These are phyloP conservation scores for Lathyrus tuberosus DNA, from an alignment of 306 rosid genomes.

Conservation along the genomic window DNA sequence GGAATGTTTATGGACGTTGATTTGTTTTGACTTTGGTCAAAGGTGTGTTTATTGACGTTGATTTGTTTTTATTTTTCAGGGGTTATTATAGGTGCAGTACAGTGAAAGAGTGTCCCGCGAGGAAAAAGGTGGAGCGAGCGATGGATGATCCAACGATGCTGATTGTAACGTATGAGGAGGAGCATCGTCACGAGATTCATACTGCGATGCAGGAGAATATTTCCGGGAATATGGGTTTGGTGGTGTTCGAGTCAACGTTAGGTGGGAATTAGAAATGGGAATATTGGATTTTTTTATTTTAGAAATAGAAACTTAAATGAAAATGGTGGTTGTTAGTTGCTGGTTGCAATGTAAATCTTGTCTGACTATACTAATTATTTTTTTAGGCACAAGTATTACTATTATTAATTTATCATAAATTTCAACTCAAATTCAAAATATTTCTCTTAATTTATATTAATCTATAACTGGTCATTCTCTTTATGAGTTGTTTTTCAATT, in stretches of 20 bases:
- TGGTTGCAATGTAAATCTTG: not conserved
- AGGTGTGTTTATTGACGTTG: slow-evolving; percentile 20
- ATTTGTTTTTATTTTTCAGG: slow-evolving; percentile 37
- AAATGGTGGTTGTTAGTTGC: not conserved
- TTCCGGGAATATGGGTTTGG: slow-evolving; percentile 55
- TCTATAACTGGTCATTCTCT: too few relatives aligned
- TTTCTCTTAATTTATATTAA: too few relatives aligned
- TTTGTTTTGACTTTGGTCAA: slow-evolving; percentile 22
- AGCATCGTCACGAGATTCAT: slow-evolving; percentile 65
- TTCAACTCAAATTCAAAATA: too few relatives aligned
- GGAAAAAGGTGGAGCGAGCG: slow-evolving; percentile 89
- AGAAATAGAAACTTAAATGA: not conserved
- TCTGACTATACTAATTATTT: not conserved
- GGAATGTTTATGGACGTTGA: not conserved
- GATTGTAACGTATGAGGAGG: slow-evolving; percentile 87
- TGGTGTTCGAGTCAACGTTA: slow-evolving; percentile 56
- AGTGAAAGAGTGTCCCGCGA: slow-evolving; percentile 82
- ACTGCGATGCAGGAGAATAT: slow-evolving; percentile 57
- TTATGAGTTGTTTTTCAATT: too few relatives aligned
- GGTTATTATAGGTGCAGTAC: slow-evolving; percentile 89
- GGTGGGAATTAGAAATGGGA: not conserved
- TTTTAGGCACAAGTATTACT: too few relatives aligned
- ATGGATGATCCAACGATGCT: slow-evolving; percentile 81
- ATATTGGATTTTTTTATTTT: not conserved
- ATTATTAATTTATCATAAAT: too few relatives aligned